Percentiles rank a stretch among this genome's conserved stretches.
Evolutionary conservation across 495 filamentous ascomycete species (phyloP).

Genomic region (Oidiodendron maius): DNA sequence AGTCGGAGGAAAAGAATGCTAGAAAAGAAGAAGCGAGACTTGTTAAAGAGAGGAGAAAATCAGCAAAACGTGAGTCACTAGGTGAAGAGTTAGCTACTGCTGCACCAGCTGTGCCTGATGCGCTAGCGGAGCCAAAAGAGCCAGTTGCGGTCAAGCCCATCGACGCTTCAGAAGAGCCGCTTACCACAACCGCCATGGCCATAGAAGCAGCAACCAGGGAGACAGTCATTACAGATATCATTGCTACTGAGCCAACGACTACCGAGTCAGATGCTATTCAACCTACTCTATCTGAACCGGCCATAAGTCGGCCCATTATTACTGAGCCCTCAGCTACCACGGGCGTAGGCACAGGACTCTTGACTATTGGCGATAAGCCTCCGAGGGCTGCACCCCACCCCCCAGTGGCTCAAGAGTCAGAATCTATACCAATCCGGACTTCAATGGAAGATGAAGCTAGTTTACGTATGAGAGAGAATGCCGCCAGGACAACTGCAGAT

Average conservation of each 20-base stretch:
- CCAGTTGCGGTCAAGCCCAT: neutral
- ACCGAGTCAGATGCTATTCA: neutral
- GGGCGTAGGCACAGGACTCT: neutral
- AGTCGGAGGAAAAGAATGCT: conserved; percentile 43
- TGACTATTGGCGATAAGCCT: neutral
- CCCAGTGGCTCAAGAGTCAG: neutral
- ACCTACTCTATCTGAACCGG: conserved; percentile 1
- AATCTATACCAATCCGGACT: conserved; percentile 14
- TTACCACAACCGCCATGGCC: neutral
- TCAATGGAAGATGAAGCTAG: conserved; percentile 20
- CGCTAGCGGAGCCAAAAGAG: neutral
- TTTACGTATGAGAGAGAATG: conserved; percentile 19
- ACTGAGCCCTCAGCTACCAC: neutral
- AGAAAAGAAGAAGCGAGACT: conserved; percentile 41
- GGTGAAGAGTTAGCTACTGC: neutral
- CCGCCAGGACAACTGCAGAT: conserved; percentile 23
- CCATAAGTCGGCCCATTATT: neutral
- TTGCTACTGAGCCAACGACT: neutral
- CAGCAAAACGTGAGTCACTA: neutral
- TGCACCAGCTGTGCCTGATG: neutral
- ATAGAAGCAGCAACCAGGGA: neutral
- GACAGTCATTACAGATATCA: neutral
- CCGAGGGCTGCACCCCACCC: neutral
- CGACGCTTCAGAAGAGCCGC: neutral
- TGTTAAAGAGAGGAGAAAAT: conserved; percentile 20